Percentiles rank a stretch among this genome's conserved stretches.
These are phyloP conservation scores for Calonectria pseudoturangicola DNA, from an alignment of 2,329 filamentous ascomycete species.

Conservation along the genomic window DNA sequence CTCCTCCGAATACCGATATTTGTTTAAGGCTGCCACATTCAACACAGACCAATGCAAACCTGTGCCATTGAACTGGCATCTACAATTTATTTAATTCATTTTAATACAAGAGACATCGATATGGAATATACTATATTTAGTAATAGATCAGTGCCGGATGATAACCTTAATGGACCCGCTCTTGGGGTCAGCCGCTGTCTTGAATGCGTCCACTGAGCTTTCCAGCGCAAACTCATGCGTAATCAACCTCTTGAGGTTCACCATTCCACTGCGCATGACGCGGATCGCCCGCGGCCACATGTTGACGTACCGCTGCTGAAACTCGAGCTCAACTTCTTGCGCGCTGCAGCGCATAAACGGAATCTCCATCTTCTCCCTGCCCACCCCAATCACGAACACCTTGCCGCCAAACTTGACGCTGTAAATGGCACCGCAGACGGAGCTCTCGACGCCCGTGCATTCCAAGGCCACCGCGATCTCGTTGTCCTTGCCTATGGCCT, in stretches of 20 bases:
- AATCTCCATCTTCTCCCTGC: slow-evolving; percentile 1
- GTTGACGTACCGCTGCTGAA: neutral
- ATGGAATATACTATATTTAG: neutral
- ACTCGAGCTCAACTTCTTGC: neutral
- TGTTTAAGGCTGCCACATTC: too few relatives aligned
- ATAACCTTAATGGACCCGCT: neutral
- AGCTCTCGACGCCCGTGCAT: neutral
- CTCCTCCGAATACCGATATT: too few relatives aligned
- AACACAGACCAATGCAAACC: too few relatives aligned
- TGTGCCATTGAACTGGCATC: too few relatives aligned
- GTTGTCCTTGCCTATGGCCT: neutral
- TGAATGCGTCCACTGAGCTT: neutral
- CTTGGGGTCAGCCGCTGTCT: neutral
- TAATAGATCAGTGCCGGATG: neutral
- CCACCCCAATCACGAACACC: neutral
- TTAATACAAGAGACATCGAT: neutral
- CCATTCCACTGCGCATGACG: neutral
- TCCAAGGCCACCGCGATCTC: neutral
- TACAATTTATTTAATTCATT: too few relatives aligned
- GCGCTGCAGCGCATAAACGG: neutral
- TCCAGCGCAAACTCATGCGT: neutral
- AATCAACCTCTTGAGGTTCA: neutral
- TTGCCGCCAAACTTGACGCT: neutral
- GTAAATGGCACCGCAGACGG: neutral
- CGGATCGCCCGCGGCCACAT: neutral